phyloP scores from a whole-genome alignment of 345 rosid species.

The Aquilaria malaccensis region DNA sequence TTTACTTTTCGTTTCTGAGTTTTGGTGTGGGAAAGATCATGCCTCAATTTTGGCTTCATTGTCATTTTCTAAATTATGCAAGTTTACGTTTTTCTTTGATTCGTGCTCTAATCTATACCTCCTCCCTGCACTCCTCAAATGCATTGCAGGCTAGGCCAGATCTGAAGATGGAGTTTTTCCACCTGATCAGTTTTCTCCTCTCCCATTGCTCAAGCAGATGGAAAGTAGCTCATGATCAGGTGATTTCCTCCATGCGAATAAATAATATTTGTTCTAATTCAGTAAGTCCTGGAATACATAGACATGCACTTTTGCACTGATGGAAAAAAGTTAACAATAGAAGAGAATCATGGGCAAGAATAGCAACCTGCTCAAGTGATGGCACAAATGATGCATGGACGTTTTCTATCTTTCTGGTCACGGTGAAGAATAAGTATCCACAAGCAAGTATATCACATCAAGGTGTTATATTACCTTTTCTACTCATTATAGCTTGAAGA shows the following conservation, averaged over 20 bases:
- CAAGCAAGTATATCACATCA: too few relatives aligned
- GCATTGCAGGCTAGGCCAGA: conserved; percentile 60
- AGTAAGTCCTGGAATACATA: too few relatives aligned
- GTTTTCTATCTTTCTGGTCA: too few relatives aligned
- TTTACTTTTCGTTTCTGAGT: conserved; percentile 9
- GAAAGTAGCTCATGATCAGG: conserved; percentile 63
- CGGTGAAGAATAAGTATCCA: too few relatives aligned
- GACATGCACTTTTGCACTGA: too few relatives aligned
- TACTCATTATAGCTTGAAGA: too few relatives aligned
- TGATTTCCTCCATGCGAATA: conserved; percentile 9
- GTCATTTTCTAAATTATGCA: conserved; percentile 4
- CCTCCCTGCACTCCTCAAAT: conserved; percentile 3
- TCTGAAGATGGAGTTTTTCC: conserved; percentile 73
- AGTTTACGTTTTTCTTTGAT: background rate
- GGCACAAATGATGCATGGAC: too few relatives aligned
- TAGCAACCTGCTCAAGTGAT: too few relatives aligned
- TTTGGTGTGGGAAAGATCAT: background rate
- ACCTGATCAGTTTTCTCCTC: conserved; percentile 69
- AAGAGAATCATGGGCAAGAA: too few relatives aligned
- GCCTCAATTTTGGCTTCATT: conserved; percentile 1
- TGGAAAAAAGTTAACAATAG: too few relatives aligned
- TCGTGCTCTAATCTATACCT: background rate
- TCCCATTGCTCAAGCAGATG: conserved; percentile 72
- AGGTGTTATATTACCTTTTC: too few relatives aligned
- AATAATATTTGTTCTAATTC: too few relatives aligned